Base-by-base conservation (phyloP, 1,284 basidiomycete species). In the Malassezia dermatis region DNA sequence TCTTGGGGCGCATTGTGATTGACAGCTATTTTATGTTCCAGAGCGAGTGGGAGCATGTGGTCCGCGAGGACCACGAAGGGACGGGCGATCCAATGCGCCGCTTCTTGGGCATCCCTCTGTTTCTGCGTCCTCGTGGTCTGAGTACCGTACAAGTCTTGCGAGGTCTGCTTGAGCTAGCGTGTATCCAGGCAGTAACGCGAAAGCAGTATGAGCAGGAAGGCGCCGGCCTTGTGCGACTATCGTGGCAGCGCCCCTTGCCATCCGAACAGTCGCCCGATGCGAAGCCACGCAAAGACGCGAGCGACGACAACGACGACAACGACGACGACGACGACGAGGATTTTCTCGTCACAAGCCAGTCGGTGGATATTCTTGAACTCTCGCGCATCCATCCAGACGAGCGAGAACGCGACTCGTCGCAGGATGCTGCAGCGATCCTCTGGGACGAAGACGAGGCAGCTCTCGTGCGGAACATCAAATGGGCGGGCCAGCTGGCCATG, bases 401-500 rank as follows among this genome's bases (percentile, higher is more conserved):
- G 15, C 24, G 17, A 1, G 39, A n/a, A n/a, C 30, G 19, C 15
- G 47, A 12, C 10, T 13, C 17, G 30, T 13, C 28, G 3, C 37
- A 24, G 13, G 51, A 40, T 27, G 13, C 35, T 2, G 37, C 37
- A 10, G 31, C 51, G 8, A 26, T 26, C 4, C 10, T 56, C n/a
- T 57, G 55, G 55, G 17, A 52, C 13, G 55, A 66, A 39, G 61
- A 53, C 24, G 58, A 59, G 11, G 53, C 51, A 19, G 60, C 58
- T 23, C 49, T 71, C 21, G 61, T 72, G 5, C 58, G 60, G 23
- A 73, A 64, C 8, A 64, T 73, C 59, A 69, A 69, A 45, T 72
- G 71, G 69, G 69, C 67, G 15, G 61, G 64, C n/a, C 64, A 67
- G n/a, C 60, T 73, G 24, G 66, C 71, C 13, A 69, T 73, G 48